These are phyloP conservation scores for Thinopyrum elongatum DNA, from an alignment of 176 grass and related monocot genomes.

Conservation along the genomic window DNA sequence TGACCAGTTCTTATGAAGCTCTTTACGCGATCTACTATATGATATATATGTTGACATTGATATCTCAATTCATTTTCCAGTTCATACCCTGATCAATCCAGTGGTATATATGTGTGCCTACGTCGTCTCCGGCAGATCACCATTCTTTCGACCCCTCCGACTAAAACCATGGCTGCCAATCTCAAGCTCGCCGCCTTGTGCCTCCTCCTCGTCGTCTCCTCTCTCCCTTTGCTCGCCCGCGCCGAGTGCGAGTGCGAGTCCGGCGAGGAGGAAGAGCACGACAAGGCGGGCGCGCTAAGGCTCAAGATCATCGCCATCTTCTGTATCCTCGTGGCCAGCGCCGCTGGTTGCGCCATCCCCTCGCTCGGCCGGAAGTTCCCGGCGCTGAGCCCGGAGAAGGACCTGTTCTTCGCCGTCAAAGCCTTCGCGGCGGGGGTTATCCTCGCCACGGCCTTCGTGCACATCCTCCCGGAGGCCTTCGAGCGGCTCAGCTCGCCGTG, in stretches of 20 bases:
- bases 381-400: constrained; percentile 35
- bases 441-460: constrained; percentile 72
- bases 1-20: background rate
- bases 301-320: constrained; percentile 77
- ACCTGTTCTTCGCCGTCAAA: constrained; percentile 65
- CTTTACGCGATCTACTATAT: background rate
- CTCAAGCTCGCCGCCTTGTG: background rate
- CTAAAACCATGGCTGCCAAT: constrained; percentile 11
- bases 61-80: background rate
- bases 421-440: constrained; percentile 78
- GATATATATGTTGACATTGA: background rate
- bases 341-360: constrained; percentile 45
- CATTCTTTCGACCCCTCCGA: background rate
- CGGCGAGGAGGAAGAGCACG: background rate
- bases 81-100: background rate
- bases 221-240: constrained; percentile 12
- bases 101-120: background rate
- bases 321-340: constrained; percentile 50
- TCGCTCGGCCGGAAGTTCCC: constrained; percentile 42
- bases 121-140: background rate
- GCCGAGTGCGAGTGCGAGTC: constrained; percentile 42
- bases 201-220: background rate
- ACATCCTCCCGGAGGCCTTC: constrained; percentile 68
- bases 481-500: constrained; percentile 53
- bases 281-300: constrained; percentile 30